Base-by-base conservation (phyloP, 2,329 filamentous ascomycete genomes). In the Fusarium sp. region DNA sequence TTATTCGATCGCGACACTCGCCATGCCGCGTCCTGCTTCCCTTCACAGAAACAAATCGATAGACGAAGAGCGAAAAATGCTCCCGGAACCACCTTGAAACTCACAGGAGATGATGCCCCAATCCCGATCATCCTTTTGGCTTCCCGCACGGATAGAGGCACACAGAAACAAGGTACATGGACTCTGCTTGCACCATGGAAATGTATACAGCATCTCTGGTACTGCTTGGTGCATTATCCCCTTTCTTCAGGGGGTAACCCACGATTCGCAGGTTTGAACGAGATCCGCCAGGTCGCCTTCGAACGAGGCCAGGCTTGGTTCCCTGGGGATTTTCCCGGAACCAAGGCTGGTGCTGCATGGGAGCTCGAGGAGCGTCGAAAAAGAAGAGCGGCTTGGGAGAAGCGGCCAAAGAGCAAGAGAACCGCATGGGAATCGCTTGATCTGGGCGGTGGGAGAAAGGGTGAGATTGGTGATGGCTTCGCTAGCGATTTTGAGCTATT, bases 181-280 rank as follows among this genome's bases (percentile, higher is more conserved):
- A 96, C 92, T 1, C 81, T 98, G 3, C 86, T 98, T 31, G 87
- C 96, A 7, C 96, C 96, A 0, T 98, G 96, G 94, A 95, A 94
- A 79, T 98, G 94, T 77, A 92, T 98, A 41, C 86, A 90, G 41
- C 90, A 94, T 0, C 86, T 98, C 38, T 99, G 96, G 96, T 92
- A 96, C 77, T 91, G 90, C 52, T 83, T 98, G 20, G 92, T 97
- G 83, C 94, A 94, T 79, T 94, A 92, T 68, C 94, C 94, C 0
- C 86, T 97, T 2, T 93, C 91, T 0, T 93, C 91, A 2, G 95
- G 95, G 13, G 92, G 92, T 0, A 97, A 94, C 68, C 93, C 94
- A 4, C 88, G 92, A 31, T 94, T 97, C 75, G 96, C 94, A 4
- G 96, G 96, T 0, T 79, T 98, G 38, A 87, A 94, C 49, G 93